Evolutionary conservation across 164 flowering plant genomes (phyloP), one percentile per base, ranked within the genome.

Genomic region (Vitis rotundifolia): DNA sequence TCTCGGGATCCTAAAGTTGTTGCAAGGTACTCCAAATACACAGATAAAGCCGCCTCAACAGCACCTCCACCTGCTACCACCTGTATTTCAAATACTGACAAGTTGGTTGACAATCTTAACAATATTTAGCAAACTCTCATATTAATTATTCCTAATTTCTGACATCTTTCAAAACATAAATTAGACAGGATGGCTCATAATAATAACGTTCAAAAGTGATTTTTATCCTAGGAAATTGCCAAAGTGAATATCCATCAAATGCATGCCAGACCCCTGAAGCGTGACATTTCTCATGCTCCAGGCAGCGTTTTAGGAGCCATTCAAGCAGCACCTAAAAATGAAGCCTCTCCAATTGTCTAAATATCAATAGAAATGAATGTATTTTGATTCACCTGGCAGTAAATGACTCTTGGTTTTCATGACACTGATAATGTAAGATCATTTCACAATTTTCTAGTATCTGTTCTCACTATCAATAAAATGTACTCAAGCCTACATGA

Each of bases 41-140:
- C 98, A 28, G 98, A 91, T 62, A 93, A 79, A 48, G 98, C 98
- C 72, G 99, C 82, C 78, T 96, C 98, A 60, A 91, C 98, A 2
- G 99, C 99, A 75, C 99, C 99, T 50, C 98, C 99, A 80, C 99
- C 99, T 28, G 98, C 97, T 52, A 96, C 98, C 50, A 93, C 98
- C 99, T 93, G 73, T 14, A n/a, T 68, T 2, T 44, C 53, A 6
- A 66, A 51, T 31, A 14, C 16, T 47, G 13, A 14, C 50, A 8
- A 49, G 48, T 9, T 37, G 50, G 10, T 13, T 51, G 26, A 11
- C 11, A 67, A 48, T 68, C 3, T 49, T 0, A 2, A 19, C 29
- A 58, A 59, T 28, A 9, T 47, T 1, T 9, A 55, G 14, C n/a
- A 61, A 22, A 11, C 63, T 7, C 44, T 3, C 7, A 37, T 37